Percentiles rank a stretch among this genome's conserved stretches.
Evolutionary conservation across 1,139 yeast species (phyloP).

Genomic region (Arxiozyma slooffiae): DNA sequence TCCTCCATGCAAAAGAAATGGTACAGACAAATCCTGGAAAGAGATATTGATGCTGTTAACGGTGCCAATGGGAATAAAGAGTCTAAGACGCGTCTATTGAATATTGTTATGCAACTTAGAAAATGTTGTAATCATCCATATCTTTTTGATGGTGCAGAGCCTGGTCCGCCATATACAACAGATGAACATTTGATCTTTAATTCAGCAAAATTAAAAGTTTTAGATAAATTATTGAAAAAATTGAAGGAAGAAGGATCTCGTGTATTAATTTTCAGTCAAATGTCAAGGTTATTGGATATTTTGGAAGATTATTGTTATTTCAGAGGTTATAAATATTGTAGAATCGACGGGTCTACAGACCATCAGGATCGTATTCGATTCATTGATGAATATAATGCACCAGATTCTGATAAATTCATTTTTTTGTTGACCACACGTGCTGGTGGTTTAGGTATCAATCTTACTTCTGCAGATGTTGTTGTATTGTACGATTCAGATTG

Average conservation of each 20-base stretch:
- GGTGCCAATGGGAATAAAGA: slow-evolving; percentile 84
- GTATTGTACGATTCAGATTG: slow-evolving; percentile 90
- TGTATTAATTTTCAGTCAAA: slow-evolving; percentile 86
- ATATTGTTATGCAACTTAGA: slow-evolving; percentile 92
- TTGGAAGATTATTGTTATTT: slow-evolving; percentile 85
- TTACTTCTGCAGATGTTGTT: slow-evolving; percentile 88
- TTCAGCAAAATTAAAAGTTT: slow-evolving; percentile 80
- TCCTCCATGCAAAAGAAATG: slow-evolving; percentile 86
- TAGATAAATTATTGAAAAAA: slow-evolving; percentile 72
- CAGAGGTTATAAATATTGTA: slow-evolving; percentile 74
- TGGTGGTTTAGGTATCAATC: slow-evolving; percentile 95
- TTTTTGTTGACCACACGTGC: slow-evolving; percentile 91
- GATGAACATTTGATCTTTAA: slow-evolving; percentile 87
- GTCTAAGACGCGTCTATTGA: slow-evolving; percentile 79
- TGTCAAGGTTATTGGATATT: slow-evolving; percentile 86
- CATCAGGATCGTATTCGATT: slow-evolving; percentile 91
- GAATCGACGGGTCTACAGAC: slow-evolving; percentile 91
- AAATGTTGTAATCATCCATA: slow-evolving; percentile 97
- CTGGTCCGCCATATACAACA: slow-evolving; percentile 96
- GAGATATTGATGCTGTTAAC: slow-evolving; percentile 93
- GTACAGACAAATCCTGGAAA: slow-evolving; percentile 82
- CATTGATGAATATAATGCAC: slow-evolving; percentile 82
- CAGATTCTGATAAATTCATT: slow-evolving; percentile 72
- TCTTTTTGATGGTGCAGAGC: slow-evolving; percentile 95
- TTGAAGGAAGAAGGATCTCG: slow-evolving; percentile 73